Conservation (phyloP, 2,329 filamentous ascomycete species). For the Aspergillus carbonarius region DNA sequence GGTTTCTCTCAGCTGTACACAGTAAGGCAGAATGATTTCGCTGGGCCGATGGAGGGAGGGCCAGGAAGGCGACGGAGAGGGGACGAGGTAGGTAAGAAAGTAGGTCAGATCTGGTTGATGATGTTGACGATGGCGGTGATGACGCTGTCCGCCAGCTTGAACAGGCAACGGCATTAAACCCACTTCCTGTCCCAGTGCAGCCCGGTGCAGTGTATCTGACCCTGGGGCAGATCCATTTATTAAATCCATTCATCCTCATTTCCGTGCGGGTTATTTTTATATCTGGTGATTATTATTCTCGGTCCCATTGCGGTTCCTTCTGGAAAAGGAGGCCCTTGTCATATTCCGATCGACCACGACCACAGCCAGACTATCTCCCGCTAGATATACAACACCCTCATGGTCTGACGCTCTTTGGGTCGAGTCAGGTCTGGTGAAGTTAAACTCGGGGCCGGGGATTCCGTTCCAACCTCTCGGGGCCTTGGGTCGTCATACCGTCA, state of each 20-base stretch:
- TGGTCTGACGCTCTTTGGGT: not conserved
- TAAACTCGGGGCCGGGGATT: slow-evolving; percentile 15
- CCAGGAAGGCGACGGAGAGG: not conserved
- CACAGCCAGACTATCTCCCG: not conserved
- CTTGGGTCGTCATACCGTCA: slow-evolving; percentile 24
- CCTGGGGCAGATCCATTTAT: not conserved
- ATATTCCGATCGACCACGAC: not conserved
- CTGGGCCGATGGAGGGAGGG: not conserved
- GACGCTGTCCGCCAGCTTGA: not conserved
- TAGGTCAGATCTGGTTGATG: not conserved
- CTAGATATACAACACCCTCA: not conserved
- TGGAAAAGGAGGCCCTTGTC: not conserved
- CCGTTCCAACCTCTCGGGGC: slow-evolving; percentile 14
- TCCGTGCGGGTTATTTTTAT: not conserved
- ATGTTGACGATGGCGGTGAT: not conserved
- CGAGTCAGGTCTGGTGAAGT: slow-evolving; percentile 7
- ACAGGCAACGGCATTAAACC: slow-evolving; percentile 14
- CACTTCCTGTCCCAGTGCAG: not conserved
- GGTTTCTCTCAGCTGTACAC: not conserved
- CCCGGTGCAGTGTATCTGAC: not conserved
- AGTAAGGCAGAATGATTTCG: not conserved
- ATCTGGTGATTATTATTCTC: not conserved
- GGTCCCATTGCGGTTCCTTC: not conserved
- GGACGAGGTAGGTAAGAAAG: not conserved
- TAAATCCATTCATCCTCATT: not conserved